These are phyloP conservation scores for Penicillium sp. DNA, from an alignment of 2,329 filamentous ascomycete species.

Conservation along the genomic window DNA sequence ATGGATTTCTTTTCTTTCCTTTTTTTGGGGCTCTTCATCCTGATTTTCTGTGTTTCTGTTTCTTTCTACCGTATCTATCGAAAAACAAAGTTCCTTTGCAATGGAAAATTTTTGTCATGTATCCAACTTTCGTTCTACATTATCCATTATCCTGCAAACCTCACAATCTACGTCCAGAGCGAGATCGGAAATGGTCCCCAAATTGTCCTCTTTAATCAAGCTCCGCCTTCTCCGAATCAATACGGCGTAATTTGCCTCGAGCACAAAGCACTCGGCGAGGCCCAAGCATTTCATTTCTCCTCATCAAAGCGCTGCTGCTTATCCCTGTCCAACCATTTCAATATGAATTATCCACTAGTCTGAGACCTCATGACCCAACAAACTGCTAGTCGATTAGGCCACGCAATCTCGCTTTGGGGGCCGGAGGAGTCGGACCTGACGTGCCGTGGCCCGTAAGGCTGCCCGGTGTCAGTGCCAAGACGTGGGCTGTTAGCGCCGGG, in stretches of 20 bases:
- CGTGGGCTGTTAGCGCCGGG: not conserved
- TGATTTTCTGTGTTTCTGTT: not conserved
- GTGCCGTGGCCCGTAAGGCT: not conserved
- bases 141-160: not conserved
- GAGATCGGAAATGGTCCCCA: not conserved
- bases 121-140: too few relatives aligned
- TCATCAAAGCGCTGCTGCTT: not conserved
- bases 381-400: not conserved
- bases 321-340: not conserved
- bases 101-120: not conserved
- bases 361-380: not conserved
- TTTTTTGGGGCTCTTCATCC: not conserved
- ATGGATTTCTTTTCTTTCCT: not conserved
- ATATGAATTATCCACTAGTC: not conserved
- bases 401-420: not conserved
- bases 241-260: not conserved
- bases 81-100: not conserved
- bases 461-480: constrained; percentile 3
- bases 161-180: not conserved
- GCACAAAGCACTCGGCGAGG: not conserved
- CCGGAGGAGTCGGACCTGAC: not conserved
- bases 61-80: not conserved
- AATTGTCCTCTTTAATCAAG: not conserved
- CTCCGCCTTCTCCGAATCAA: not conserved
- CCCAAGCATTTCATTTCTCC: not conserved